phyloP scores from a whole-genome alignment of 2,329 filamentous ascomycete species.

The Penicillium capsulatum region DNA sequence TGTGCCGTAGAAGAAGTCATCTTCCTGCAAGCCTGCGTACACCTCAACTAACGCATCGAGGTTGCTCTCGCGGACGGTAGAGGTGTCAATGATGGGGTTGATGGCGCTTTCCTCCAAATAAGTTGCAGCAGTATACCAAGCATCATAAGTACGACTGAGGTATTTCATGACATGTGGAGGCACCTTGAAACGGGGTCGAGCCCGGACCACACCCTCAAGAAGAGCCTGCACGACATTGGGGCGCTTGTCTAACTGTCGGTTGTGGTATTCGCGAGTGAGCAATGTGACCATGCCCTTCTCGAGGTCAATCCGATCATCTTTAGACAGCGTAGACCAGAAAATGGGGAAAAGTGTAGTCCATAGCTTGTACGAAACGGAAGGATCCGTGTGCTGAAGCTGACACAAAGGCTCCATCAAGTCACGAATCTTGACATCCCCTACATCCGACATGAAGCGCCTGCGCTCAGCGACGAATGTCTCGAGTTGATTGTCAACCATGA shows the following conservation, averaged over 20 bases:
- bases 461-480: conserved; percentile 75
- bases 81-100: conserved; percentile 76
- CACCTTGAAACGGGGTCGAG: conserved; percentile 83
- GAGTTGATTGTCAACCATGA: conserved; percentile 77
- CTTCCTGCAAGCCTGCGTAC: conserved; percentile 85
- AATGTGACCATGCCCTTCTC: conserved; percentile 87
- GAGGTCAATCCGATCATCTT: conserved; percentile 83
- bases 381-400: conserved; percentile 87
- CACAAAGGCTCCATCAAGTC: conserved; percentile 86
- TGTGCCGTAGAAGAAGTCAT: conserved; percentile 95
- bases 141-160: conserved; percentile 86
- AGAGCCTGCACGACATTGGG: conserved; percentile 94
- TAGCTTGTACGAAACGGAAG: conserved; percentile 75
- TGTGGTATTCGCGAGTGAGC: conserved; percentile 92
- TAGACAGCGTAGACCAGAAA: conserved; percentile 83
- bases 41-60: conserved; percentile 92
- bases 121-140: conserved; percentile 91
- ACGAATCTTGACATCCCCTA: conserved; percentile 79
- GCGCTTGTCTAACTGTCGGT: conserved; percentile 86
- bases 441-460: conserved; percentile 74
- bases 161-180: conserved; percentile 96
- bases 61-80: conserved; percentile 84
- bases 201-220: conserved; percentile 78
- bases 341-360: conserved; percentile 91
- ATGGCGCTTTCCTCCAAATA: conserved; percentile 88